Evolutionary conservation across 148 eudicot species (phyloP).

Genomic region (Bassia scoparia): DNA sequence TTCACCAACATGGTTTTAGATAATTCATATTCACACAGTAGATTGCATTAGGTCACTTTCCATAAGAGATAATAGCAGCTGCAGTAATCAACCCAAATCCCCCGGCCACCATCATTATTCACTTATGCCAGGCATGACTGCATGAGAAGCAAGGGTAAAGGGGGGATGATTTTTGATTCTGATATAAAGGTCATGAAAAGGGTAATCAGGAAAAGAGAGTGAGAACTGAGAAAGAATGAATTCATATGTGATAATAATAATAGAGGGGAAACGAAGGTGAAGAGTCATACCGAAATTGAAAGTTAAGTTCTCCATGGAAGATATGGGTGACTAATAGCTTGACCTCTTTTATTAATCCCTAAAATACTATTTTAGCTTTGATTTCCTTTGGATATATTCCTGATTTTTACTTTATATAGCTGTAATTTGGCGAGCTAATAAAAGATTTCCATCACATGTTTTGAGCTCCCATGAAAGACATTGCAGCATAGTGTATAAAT

Average conservation of each 20-base stretch:
- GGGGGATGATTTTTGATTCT: too few species aligned
- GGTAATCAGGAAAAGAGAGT: too few species aligned
- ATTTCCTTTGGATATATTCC: background rate
- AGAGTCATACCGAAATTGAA: background rate
- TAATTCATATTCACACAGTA: constrained; percentile 10
- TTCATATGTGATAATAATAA: background rate
- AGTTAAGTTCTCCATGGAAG: background rate
- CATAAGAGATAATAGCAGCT: background rate
- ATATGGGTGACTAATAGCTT: background rate
- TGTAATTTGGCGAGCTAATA: background rate
- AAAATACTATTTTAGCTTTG: too few species aligned
- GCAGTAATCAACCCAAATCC: background rate
- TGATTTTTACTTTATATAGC: background rate
- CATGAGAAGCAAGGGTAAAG: too few species aligned
- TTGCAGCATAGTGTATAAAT: background rate
- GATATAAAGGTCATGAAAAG: too few species aligned
- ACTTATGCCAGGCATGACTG: too few species aligned
- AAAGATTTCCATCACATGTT: background rate
- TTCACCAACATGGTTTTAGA: background rate
- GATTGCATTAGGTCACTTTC: background rate
- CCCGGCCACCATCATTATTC: background rate
- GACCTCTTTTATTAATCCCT: background rate
- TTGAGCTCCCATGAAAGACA: background rate
- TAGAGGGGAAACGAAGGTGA: background rate
- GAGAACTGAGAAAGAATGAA: background rate